Percentiles rank a stretch among this genome's conserved stretches.
phyloP scores from a whole-genome alignment of 2,329 filamentous ascomycete genomes.

The Clarireedia homoeocarpa region DNA sequence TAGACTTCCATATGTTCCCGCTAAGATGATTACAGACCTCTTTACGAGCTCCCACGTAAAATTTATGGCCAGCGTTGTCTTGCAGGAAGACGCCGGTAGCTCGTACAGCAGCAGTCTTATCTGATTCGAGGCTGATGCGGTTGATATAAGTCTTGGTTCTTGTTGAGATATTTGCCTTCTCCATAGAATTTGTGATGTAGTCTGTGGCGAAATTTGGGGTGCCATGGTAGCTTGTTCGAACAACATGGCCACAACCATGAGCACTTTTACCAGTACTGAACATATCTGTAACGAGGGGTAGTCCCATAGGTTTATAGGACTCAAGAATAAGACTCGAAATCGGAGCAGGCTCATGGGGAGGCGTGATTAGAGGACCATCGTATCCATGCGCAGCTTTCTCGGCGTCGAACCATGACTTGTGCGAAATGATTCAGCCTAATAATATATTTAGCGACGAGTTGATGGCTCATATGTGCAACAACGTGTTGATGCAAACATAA shows the following conservation, averaged over 20 bases:
- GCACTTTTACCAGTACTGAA: not conserved
- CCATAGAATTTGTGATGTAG: not conserved
- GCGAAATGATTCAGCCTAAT: not conserved
- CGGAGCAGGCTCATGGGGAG: not conserved
- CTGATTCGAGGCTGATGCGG: not conserved
- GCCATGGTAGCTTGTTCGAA: not conserved
- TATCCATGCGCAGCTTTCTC: not conserved
- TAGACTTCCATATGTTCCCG: constrained; percentile 43
- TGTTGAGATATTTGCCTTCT: not conserved
- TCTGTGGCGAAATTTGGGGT: not conserved
- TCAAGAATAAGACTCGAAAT: not conserved
- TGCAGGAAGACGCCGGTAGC: not conserved
- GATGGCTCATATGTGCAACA: not conserved
- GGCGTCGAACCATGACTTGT: not conserved
- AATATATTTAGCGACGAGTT: not conserved
- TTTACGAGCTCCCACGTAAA: constrained; percentile 16
- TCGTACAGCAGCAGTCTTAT: not conserved
- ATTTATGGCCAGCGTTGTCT: not conserved
- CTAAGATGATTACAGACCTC: constrained; percentile 45
- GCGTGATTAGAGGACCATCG: not conserved
- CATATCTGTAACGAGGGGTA: not conserved
- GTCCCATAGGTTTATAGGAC: not conserved
- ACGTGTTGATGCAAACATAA: not conserved
- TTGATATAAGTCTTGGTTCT: not conserved
- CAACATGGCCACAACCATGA: not conserved